A percentile compares a stretch with the other conserved stretches of the same genome.
Conservation (phyloP, 2,329 filamentous ascomycete genomes). For the Diaporthe longicolla region DNA sequence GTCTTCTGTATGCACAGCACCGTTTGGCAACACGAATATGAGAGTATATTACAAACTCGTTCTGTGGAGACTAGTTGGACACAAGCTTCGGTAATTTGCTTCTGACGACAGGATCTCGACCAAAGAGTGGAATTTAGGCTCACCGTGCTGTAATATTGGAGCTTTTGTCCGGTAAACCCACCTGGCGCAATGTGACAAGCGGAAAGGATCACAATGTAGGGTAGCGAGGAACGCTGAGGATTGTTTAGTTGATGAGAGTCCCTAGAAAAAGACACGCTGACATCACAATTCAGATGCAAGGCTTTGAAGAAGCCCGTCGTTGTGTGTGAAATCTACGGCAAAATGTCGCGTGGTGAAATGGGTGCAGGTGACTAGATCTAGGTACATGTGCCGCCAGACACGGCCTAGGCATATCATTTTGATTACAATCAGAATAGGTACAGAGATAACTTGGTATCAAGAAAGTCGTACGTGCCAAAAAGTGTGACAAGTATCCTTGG, state of each 20-base stretch:
- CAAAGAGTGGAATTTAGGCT: background rate
- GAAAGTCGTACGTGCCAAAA: background rate
- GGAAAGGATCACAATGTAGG: background rate
- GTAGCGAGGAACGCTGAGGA: background rate
- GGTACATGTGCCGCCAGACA: background rate
- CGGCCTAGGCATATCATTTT: background rate
- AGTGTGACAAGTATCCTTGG: background rate
- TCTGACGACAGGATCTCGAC: background rate
- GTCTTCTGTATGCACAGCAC: background rate
- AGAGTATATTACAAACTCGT: no score
- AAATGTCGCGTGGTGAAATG: background rate
- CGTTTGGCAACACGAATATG: no score
- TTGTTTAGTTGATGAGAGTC: background rate
- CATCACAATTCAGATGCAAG: background rate
- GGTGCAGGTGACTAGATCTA: background rate
- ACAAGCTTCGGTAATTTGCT: background rate
- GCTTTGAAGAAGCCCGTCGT: background rate
- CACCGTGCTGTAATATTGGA: background rate
- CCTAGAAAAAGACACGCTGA: background rate
- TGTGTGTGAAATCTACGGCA: background rate
- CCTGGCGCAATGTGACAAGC: background rate
- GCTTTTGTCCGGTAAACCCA: background rate
- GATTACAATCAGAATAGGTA: conserved; percentile 16
- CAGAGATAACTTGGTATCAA: conserved; percentile 20
- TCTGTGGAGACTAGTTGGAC: background rate